Conservation (phyloP, 2,329 filamentous ascomycete genomes). For the Penicillium glabrum region DNA sequence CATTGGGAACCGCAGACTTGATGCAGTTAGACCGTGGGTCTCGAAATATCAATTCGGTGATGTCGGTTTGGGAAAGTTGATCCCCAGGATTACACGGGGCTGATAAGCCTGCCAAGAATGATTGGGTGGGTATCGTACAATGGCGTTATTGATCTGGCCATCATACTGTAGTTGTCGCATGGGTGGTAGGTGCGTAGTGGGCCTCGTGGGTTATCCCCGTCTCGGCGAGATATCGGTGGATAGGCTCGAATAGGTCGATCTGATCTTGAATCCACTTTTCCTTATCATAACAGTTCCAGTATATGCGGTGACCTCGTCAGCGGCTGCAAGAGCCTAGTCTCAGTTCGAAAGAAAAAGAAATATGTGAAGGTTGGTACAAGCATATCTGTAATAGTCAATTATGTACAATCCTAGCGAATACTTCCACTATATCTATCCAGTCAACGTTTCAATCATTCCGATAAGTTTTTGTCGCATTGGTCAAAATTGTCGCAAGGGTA, state of each 20-base stretch:
- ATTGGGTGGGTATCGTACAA: neutral
- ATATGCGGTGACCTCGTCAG: neutral
- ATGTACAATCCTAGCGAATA: constrained; percentile 3
- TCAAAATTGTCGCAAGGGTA: neutral
- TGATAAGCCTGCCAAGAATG: neutral
- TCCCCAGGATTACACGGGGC: neutral
- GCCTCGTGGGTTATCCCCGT: neutral
- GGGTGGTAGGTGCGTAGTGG: neutral
- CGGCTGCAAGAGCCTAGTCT: neutral
- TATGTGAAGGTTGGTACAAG: no score
- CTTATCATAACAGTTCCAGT: neutral
- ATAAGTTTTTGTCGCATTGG: neutral
- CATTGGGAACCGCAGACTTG: neutral
- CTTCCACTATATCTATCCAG: neutral
- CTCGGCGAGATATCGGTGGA: neutral
- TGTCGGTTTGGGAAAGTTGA: neutral
- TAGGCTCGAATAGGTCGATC: neutral
- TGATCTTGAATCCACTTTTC: neutral
- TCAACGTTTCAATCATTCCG: neutral
- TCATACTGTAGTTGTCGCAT: neutral
- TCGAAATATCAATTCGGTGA: neutral
- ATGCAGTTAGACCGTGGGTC: neutral
- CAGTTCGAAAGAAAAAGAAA: neutral
- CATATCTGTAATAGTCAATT: neutral
- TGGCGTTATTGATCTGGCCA: neutral